A percentile compares a stretch with the other conserved stretches of the same genome.
These are phyloP conservation scores for Penicillium riverlandense DNA, from an alignment of 495 filamentous ascomycete genomes.

Conservation along the genomic window DNA sequence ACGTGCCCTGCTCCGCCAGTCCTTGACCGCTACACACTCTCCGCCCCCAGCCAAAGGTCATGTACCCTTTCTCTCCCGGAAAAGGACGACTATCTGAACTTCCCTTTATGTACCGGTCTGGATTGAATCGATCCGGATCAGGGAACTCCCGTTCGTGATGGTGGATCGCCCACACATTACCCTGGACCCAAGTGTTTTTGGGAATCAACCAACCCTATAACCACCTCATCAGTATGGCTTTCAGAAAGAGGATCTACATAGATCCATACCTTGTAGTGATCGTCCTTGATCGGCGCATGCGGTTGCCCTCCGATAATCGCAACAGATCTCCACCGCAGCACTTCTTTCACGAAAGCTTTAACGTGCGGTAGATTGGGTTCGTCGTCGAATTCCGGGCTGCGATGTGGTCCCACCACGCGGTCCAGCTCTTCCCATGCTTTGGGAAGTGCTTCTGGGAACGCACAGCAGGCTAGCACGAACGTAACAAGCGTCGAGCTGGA, in stretches of 20 bases:
- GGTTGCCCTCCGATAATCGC: slow-evolving; percentile 36
- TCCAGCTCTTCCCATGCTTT: slow-evolving; percentile 42
- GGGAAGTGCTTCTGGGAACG: slow-evolving; percentile 26
- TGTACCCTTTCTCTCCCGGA: slow-evolving; percentile 52
- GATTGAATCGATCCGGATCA: slow-evolving; percentile 30
- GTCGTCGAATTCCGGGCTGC: slow-evolving; percentile 16
- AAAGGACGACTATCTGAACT: slow-evolving; percentile 39
- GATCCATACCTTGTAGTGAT: slow-evolving; percentile 32
- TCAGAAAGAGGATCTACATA: neutral
- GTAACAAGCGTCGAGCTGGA: slow-evolving; percentile 27
- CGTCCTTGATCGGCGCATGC: slow-evolving; percentile 45
- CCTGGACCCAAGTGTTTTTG: slow-evolving; percentile 15
- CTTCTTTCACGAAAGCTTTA: slow-evolving; percentile 29
- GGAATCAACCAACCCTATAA: slow-evolving; percentile 17
- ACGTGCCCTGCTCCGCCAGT: slow-evolving; percentile 34
- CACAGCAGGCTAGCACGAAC: slow-evolving; percentile 31
- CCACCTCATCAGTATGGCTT: slow-evolving; percentile 3
- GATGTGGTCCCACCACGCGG: slow-evolving; percentile 10
- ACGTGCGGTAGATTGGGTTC: slow-evolving; percentile 25
- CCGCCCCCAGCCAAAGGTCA: slow-evolving; percentile 51
- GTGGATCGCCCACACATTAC: slow-evolving; percentile 30
- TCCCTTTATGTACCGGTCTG: slow-evolving; percentile 22
- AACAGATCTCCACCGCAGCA: slow-evolving; percentile 29
- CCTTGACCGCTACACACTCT: slow-evolving; percentile 29
- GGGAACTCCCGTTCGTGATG: slow-evolving; percentile 36